Evolutionary conservation across 257 asterid genomes (phyloP).

Genomic region (Solanum clarkiae): DNA sequence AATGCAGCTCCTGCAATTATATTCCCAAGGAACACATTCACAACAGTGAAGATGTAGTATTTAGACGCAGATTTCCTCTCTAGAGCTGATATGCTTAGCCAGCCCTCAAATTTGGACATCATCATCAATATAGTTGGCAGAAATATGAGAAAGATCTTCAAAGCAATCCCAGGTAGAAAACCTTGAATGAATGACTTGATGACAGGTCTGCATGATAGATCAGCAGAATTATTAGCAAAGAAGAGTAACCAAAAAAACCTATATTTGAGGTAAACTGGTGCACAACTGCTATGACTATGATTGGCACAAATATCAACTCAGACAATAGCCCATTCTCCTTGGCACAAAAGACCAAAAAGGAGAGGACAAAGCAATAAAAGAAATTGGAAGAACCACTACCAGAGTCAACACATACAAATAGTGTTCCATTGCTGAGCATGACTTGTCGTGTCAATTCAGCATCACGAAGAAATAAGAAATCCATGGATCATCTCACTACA

Average conservation of each 20-base stretch:
- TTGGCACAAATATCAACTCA: not conserved
- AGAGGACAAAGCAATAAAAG: not conserved
- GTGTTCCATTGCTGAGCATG: not conserved
- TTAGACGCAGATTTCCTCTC: conserved; percentile 76
- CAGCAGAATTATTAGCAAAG: not conserved
- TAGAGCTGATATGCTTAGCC: conserved; percentile 54
- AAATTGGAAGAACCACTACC: not conserved
- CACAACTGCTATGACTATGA: not conserved
- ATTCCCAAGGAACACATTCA: conserved; percentile 82
- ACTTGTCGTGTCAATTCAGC: not conserved
- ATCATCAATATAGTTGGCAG: conserved; percentile 80
- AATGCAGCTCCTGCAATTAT: conserved; percentile 84
- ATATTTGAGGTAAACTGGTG: not conserved
- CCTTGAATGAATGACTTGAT: conserved; percentile 94
- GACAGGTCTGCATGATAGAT: conserved; percentile 39
- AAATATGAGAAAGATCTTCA: conserved; percentile 84
- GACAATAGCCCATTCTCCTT: not conserved
- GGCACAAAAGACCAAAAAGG: not conserved
- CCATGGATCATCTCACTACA: not conserved
- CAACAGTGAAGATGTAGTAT: conserved; percentile 66
- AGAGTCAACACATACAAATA: not conserved
- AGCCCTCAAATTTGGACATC: conserved; percentile 92
- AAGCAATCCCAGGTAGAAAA: conserved; percentile 88
- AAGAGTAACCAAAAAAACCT: not conserved
- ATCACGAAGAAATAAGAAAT: not conserved